Evolutionary conservation across 2,329 filamentous ascomycete genomes (phyloP), one percentile per base, ranked within the genome.

Genomic region (Karstenula rhodostoma): DNA sequence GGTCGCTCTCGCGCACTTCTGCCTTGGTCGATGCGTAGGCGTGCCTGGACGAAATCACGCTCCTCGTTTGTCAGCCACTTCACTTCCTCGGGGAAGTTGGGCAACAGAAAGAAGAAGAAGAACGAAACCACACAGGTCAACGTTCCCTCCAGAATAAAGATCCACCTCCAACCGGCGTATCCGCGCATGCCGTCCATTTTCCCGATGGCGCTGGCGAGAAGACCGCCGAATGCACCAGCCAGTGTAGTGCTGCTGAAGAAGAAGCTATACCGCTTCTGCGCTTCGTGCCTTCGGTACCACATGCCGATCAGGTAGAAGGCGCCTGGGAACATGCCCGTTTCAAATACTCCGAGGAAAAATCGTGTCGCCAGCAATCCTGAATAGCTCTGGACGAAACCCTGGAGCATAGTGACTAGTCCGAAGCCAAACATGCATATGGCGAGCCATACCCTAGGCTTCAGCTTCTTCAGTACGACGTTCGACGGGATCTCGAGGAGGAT

Each of bases 261-360:
- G 82, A 98, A 94, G 17, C 89, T 91, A 80, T 94, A 97, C 32
- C 95, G 89, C 72, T 93, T 92, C 79, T 98, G 94, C 2, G 94
- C 93, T 79, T 98, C 95, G 47, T 84, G 83, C 61, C 94, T 88
- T 61, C 89, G 89, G 71, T 98, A 99, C 93, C 91, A 96, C 89
- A 94, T 94, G 59, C 91, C 88, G 62, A 93, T 88, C 8, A 94
- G 80, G 72, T 93, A 91, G 73, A 90, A 85, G 5, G 73, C 67
- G 13, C 72, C 72, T 0, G 71, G 72, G n/a, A 92, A 92, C 82
- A 84, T 83, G 57, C 82, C 82, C 0, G 80, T 76, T 56, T 81
- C 82, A 58, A 82, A 82, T 1, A 86, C 60, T 9, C 94, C 94
- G 0, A 97, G 84, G 76, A 97, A 94, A 82, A 97, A 97, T 29